Conservation (phyloP, 306 rosid genomes). For the Canavalia gladiata region DNA sequence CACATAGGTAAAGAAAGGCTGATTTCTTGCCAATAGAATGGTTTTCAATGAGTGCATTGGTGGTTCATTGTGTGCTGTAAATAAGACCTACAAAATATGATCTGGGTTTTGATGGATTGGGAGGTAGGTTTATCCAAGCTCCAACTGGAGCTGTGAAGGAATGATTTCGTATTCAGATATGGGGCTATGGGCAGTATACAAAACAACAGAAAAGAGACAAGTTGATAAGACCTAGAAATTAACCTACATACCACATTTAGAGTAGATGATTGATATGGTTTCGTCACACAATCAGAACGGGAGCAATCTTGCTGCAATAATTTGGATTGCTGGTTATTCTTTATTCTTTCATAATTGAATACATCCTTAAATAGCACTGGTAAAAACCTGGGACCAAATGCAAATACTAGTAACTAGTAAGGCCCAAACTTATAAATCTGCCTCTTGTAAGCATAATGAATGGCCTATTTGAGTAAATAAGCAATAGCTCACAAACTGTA, state of each 20-base stretch:
- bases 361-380: slow-evolving; percentile 18
- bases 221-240: not conserved
- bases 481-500: not conserved
- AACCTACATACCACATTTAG: not conserved
- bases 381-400: not conserved
- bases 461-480: not conserved
- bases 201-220: slow-evolving; percentile 10
- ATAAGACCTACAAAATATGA: not conserved
- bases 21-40: not conserved
- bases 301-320: slow-evolving; percentile 21
- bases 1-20: not conserved
- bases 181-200: not conserved
- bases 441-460: not conserved
- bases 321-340: not conserved
- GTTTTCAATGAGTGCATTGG: not conserved
- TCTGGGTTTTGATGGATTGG: not conserved
- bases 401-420: not conserved
- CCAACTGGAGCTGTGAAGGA: not conserved
- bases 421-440: not conserved
- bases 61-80: slow-evolving; percentile 9
- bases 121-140: not conserved
- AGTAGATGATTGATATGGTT: not conserved
- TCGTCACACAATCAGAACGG: slow-evolving; percentile 8
- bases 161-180: slow-evolving; percentile 12
- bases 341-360: slow-evolving; percentile 10